These are phyloP conservation scores for Penicillium goetzii DNA, from an alignment of 495 filamentous ascomycete species.

Conservation along the genomic window DNA sequence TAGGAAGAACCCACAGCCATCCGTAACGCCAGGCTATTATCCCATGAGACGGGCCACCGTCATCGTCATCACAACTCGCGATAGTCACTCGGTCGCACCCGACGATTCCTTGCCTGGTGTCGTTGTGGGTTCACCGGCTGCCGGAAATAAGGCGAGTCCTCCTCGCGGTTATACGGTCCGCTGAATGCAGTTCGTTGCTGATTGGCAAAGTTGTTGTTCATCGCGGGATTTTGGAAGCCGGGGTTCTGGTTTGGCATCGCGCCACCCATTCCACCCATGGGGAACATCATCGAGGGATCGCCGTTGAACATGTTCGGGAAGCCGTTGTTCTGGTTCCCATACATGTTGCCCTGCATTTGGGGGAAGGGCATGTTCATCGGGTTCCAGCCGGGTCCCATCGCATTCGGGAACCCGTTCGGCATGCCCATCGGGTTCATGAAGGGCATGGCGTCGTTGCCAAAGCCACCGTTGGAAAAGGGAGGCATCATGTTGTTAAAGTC, in stretches of 20 bases:
- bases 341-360: constrained; percentile 48
- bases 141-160: constrained; percentile 92
- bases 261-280: constrained; percentile 38
- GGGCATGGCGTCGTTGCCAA: constrained; percentile 45
- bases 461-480: constrained; percentile 45
- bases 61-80: constrained; percentile 64
- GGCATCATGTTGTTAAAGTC: constrained; percentile 42
- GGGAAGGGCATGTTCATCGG: constrained; percentile 57
- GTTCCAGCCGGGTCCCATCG: constrained; percentile 49
- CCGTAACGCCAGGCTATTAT: constrained; percentile 1
- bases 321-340: constrained; percentile 45
- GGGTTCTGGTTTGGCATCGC: constrained; percentile 39
- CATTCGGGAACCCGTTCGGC: constrained; percentile 48
- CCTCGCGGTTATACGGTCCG: constrained; percentile 66
- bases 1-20: not conserved
- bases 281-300: constrained; percentile 47
- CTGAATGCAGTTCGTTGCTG: constrained; percentile 72
- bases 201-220: constrained; percentile 62
- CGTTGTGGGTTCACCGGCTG: constrained; percentile 96
- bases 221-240: constrained; percentile 39
- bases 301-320: constrained; percentile 48
- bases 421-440: constrained; percentile 62
- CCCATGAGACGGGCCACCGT: not conserved
- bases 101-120: constrained; percentile 76
- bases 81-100: constrained; percentile 86